Evolutionary conservation across 2,329 filamentous ascomycete species (phyloP), one percentile per base, ranked within the genome.

Genomic region (Xylariaceae sp.): DNA sequence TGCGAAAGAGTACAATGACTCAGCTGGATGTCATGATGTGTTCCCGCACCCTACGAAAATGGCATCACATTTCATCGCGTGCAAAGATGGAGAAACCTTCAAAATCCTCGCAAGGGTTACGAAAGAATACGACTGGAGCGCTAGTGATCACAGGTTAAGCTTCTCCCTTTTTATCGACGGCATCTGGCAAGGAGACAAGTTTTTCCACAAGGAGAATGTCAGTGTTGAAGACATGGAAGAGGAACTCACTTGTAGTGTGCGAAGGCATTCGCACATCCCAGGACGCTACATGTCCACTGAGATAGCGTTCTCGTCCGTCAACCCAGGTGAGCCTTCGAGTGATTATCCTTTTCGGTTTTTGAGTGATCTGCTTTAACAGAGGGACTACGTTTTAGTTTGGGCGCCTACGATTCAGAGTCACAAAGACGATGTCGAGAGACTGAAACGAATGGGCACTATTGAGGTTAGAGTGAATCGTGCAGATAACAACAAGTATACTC

Each of bases 41-140:
- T 3, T 27, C 14, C 14, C n/a, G 14, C 10, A 16, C 42, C 14
- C n/a, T n/a, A n/a, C 22, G 36, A 25, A 14, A 14, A 16, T 22
- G n/a, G 17, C 32, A 25, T 38, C 44, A 16, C 52, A 44, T 8
- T 59, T 49, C 25, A 48, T 61, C 27, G 55, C 59, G 43, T 55
- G 52, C 11, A 44, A 44, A n/a, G 50, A 52, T 19, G 40, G 54
- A 8, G 45, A 55, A 2, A 33, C 25, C 5, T 59, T 59, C 32
- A 22, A 45, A 3, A 44, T 60, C 19, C 37, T 42, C 20, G 43
- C 55, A 6, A 40, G 42, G 19, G 48, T 44, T 5, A 45, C 45
- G 16, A 27, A 52, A 4, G 41, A 44, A 17, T 47, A 53, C 16
- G 22, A 43, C 7, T 51, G 43, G 47, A 42, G 42, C 10, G 33